These are phyloP conservation scores for Liquidambar formosana DNA, from an alignment of 164 flowering plant genomes.

Conservation along the genomic window DNA sequence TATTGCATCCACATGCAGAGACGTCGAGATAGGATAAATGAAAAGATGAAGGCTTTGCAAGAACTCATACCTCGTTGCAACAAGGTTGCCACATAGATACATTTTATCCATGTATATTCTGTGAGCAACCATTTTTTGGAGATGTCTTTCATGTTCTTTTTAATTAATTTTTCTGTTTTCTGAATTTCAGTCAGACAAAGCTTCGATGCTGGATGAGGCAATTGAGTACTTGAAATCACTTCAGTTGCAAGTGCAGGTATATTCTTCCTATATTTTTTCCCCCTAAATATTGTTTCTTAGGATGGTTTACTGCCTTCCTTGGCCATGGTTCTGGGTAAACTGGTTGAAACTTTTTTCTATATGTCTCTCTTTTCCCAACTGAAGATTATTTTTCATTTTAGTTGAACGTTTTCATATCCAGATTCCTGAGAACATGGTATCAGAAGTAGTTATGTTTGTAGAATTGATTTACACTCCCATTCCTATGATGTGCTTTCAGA, in stretches of 20 bases:
- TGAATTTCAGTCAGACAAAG: constrained; percentile 81
- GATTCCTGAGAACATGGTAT: too few relatives aligned
- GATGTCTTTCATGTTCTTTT: background rate
- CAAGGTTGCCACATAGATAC: constrained; percentile 47
- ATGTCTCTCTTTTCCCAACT: too few relatives aligned
- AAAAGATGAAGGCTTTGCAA: constrained; percentile 94
- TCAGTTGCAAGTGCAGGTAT: constrained; percentile 93
- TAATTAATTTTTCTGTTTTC: background rate
- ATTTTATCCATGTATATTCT: background rate
- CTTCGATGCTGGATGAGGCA: constrained; percentile 95
- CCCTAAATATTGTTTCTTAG: background rate
- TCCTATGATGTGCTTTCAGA: too few relatives aligned
- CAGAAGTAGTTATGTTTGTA: too few relatives aligned
- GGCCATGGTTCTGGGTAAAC: too few relatives aligned
- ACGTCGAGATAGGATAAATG: constrained; percentile 96
- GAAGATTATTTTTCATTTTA: too few relatives aligned
- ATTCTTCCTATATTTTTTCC: background rate
- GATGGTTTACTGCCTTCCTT: too few relatives aligned
- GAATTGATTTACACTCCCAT: too few relatives aligned
- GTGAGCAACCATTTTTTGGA: background rate
- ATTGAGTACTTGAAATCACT: constrained; percentile 92
- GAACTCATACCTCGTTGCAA: constrained; percentile 94
- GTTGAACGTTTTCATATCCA: too few relatives aligned
- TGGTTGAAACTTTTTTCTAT: too few relatives aligned
- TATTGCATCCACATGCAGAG: constrained; percentile 45